Conservation (phyloP, 176 grass and related monocot genomes). For the Eragrostis curvula region DNA sequence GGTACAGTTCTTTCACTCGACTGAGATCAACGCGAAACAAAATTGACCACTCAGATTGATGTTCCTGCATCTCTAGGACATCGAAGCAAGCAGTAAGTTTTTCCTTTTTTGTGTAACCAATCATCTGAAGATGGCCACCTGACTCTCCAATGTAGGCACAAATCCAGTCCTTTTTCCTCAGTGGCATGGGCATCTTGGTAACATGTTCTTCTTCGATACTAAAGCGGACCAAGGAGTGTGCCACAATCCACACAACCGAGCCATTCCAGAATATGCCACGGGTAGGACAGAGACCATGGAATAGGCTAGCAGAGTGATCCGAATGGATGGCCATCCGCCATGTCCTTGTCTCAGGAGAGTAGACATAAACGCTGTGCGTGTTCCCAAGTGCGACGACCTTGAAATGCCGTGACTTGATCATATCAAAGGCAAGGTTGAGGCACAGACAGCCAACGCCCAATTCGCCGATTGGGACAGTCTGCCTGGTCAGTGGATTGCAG, state of each 20-base stretch:
- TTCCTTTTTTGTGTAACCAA: constrained; percentile 4
- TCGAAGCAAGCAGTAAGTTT: not conserved
- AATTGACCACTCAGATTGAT: not conserved
- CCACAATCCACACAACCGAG: not conserved
- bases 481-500: not conserved
- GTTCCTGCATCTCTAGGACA: not conserved
- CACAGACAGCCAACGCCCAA: too few species aligned
- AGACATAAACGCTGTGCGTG: not conserved
- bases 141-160: not conserved
- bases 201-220: not conserved
- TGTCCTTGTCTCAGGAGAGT: not conserved
- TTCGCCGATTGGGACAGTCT: not conserved
- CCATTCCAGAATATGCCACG: not conserved
- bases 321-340: not conserved
- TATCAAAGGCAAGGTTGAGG: not conserved
- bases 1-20: constrained; percentile 2
- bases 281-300: not conserved
- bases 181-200: not conserved
- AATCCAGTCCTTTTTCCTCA: not conserved
- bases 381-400: not conserved
- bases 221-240: not conserved
- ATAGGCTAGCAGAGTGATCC: not conserved
- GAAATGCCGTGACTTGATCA: not conserved
- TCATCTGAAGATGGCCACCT: not conserved
- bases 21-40: not conserved